A percentile compares a stretch with the other conserved stretches of the same genome.
Evolutionary conservation across 1,284 basidiomycete species (phyloP).

Genomic region (Ceratobasidium sp.): DNA sequence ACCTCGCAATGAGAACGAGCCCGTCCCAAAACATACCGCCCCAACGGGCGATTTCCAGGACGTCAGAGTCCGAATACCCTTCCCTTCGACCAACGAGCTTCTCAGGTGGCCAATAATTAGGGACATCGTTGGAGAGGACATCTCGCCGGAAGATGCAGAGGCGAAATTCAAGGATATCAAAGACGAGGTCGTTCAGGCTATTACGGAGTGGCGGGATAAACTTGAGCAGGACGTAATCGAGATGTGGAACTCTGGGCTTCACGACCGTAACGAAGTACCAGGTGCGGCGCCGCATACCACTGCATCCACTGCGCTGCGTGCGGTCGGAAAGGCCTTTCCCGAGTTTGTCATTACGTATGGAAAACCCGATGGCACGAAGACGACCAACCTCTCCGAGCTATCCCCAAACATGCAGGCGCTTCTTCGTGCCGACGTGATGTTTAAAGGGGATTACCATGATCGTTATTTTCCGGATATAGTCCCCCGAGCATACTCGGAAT

Average conservation of each 20-base stretch:
- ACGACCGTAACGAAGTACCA: too few relatives aligned
- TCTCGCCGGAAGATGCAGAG: neutral
- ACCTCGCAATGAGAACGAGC: too few relatives aligned
- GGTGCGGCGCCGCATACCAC: too few relatives aligned
- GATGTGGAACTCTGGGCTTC: neutral
- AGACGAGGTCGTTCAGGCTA: neutral
- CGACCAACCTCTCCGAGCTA: neutral
- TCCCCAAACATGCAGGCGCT: neutral
- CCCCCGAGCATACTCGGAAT: too few relatives aligned
- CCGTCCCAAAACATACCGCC: too few relatives aligned
- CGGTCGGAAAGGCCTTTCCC: neutral
- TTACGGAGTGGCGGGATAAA: too few relatives aligned
- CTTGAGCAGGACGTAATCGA: neutral
- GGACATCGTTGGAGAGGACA: neutral
- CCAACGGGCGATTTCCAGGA: too few relatives aligned
- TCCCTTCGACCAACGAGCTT: neutral
- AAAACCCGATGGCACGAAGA: neutral
- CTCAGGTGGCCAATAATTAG: neutral
- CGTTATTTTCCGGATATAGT: too few relatives aligned
- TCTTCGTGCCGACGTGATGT: slow-evolving; percentile 17
- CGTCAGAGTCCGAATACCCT: neutral
- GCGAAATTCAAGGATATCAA: neutral
- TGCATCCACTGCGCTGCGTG: neutral
- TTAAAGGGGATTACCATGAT: neutral
- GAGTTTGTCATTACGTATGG: too few relatives aligned